Evolutionary conservation across 139 green algal genomes (phyloP), one percentile per base, ranked within the genome.

Genomic region (Limnomonas spitsbergensis): DNA sequence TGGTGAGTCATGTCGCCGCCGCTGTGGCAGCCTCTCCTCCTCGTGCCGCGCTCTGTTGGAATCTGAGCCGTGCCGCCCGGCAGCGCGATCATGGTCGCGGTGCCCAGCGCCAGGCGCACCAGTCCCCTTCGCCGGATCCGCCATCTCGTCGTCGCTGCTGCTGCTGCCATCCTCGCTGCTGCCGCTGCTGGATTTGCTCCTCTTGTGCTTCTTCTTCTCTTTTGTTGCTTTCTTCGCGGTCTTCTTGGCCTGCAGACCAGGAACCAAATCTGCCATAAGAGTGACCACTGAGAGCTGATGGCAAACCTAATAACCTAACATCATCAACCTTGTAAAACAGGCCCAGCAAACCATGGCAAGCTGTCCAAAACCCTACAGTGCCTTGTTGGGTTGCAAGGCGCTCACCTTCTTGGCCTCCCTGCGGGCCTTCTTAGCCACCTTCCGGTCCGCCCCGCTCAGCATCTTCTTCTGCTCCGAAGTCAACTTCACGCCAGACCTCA

Each of bases 191-290:
- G 35, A 53, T n/a, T 47, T 7, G 29, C 6, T n/a, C 4, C 68
- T 26, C 68, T 42, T 74, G 29, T 74, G 40, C 35, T 74, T 47
- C 7, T 74, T n/a, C 36, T 74, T 74, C 6, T 40, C 2, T 47
- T 82, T 82, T 34, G 31, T 81, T 66, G 40, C 40, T 29, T 75
- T 73, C 66, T 76, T 82, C 47, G 42, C 47, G 69, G 34, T 29
- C 70, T 82, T 76, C 40, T 76, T 82, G 4, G 36, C 66, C 32
- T 79, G 42, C 24, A 4, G 32, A 24, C 75, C 20, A 3, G 6
- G 38, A 61, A 47, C 7, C 35, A 75, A 29, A 7, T 61, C 14
- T 29, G 20, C 14, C 20, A 61, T 61, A 20, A 61, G 47, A 20
- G 14, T 14, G 20, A 61, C 14, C 20, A 61, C 20, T 14, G 20